Percentiles rank a stretch among this genome's conserved stretches.
Conservation (phyloP, 2,329 filamentous ascomycete genomes). For the Alternaria atra region DNA sequence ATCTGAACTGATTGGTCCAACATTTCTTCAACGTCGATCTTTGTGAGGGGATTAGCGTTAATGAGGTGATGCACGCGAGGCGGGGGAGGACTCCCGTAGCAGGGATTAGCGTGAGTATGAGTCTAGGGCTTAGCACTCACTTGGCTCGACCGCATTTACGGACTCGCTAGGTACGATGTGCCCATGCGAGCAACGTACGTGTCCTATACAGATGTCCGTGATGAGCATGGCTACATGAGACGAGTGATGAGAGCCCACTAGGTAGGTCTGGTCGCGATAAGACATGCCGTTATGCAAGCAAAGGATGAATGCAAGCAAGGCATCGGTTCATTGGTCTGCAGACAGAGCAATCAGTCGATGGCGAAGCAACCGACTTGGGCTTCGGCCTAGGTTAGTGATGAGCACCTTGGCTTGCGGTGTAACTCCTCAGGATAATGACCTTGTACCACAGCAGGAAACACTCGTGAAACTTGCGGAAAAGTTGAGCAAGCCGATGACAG, state of each 20-base stretch:
- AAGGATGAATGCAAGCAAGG: conserved; percentile 3
- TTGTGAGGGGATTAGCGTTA: conserved; percentile 17
- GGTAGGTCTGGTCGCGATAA: conserved; percentile 4
- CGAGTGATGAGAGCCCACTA: conserved; percentile 7
- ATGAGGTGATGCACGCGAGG: conserved; percentile 17
- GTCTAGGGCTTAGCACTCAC: conserved; percentile 18
- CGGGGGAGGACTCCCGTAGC: conserved; percentile 28
- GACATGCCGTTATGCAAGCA: conserved; percentile 4
- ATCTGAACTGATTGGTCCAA: conserved; percentile 22
- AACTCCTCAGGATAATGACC: conserved; percentile 7
- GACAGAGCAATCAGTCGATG: conserved; percentile 8
- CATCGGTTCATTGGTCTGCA: background rate
- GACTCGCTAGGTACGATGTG: conserved; percentile 17
- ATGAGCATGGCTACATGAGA: conserved; percentile 10
- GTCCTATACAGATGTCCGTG: conserved; percentile 8
- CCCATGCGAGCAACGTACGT: conserved; percentile 6
- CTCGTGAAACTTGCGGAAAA: too few species aligned
- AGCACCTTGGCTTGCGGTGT: conserved; percentile 6
- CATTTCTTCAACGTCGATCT: conserved; percentile 24
- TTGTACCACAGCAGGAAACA: conserved; percentile 13
- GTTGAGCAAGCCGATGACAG: too few species aligned
- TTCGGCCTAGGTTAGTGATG: background rate
- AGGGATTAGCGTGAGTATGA: conserved; percentile 13
- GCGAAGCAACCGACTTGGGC: background rate
- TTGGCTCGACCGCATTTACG: conserved; percentile 21